phyloP scores from a whole-genome alignment of 2,329 filamentous ascomycete genomes.

The Colletotrichum limetticola region DNA sequence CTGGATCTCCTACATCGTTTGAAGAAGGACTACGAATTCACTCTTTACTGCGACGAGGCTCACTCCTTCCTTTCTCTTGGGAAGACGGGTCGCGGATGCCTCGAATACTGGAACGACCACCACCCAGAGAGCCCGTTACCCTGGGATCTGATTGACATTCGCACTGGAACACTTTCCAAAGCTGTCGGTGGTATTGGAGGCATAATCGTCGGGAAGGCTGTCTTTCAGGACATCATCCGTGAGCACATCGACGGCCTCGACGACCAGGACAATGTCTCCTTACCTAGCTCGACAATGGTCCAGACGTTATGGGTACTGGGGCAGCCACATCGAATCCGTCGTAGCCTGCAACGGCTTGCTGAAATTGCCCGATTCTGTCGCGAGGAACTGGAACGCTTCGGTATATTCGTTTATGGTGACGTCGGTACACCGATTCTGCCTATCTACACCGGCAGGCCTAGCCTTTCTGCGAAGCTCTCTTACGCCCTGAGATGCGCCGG shows the following conservation, averaged over 20 bases:
- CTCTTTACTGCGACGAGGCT: slow-evolving; percentile 35
- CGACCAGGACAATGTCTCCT: slow-evolving; percentile 1
- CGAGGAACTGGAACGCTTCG: slow-evolving; percentile 20
- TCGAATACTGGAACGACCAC: slow-evolving; percentile 35
- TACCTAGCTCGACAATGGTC: slow-evolving; percentile 24
- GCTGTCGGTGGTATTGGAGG: slow-evolving; percentile 34
- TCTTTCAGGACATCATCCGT: slow-evolving; percentile 10
- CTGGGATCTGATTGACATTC: slow-evolving; percentile 32
- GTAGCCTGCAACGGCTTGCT: slow-evolving; percentile 6
- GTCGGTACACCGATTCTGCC: slow-evolving; percentile 20
- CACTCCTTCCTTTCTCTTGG: slow-evolving; percentile 35
- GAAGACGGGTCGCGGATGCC: slow-evolving; percentile 30
- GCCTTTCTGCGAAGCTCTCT: slow-evolving; percentile 18
- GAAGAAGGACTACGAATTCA: slow-evolving; percentile 30
- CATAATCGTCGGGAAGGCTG: slow-evolving; percentile 14
- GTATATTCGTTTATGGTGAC: slow-evolving; percentile 31
- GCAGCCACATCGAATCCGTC: slow-evolving; percentile 20
- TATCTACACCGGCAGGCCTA: slow-evolving; percentile 25
- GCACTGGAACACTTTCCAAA: slow-evolving; percentile 34
- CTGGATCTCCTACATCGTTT: not conserved
- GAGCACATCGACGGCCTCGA: not conserved
- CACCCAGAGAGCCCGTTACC: slow-evolving; percentile 18
- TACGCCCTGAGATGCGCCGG: slow-evolving; percentile 24
- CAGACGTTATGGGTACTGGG: slow-evolving; percentile 31
- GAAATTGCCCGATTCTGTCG: slow-evolving; percentile 25